phyloP scores from a whole-genome alignment of 1,284 basidiomycete species.

The Tilletia walkeri region DNA sequence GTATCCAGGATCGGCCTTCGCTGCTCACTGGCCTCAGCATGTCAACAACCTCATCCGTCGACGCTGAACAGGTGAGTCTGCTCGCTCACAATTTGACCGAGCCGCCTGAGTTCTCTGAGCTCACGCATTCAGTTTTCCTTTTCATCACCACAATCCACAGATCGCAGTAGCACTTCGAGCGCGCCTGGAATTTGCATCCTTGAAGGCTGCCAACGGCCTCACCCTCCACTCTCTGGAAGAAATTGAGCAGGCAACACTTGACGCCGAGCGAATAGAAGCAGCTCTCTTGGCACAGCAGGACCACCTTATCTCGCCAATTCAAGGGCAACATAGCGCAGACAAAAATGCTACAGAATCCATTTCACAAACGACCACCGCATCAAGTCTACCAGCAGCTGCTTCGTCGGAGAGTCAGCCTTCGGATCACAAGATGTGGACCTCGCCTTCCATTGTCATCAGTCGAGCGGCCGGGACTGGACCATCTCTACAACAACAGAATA shows the following conservation, averaged over 20 bases:
- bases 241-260: slow-evolving; percentile 4
- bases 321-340: too few species aligned
- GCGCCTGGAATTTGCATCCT: not conserved
- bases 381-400: not conserved
- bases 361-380: not conserved
- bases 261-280: not conserved
- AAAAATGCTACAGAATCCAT: too few species aligned
- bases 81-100: not conserved
- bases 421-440: not conserved
- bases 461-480: not conserved
- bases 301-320: too few species aligned
- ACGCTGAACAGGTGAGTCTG: slow-evolving; percentile 9
- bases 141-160: not conserved
- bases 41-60: not conserved
- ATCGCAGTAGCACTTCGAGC: not conserved
- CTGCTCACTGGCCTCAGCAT: slow-evolving; percentile 3
- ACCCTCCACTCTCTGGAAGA: slow-evolving; percentile 1
- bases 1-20: not conserved
- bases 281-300: not conserved
- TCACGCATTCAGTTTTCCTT: too few species aligned
- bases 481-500: not conserved
- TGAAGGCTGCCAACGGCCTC: slow-evolving; percentile 10
- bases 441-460: not conserved
- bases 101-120: not conserved
- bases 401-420: not conserved